Conservation (phyloP, 2,329 filamentous ascomycete species). For the Trichoderma pleuroti region DNA sequence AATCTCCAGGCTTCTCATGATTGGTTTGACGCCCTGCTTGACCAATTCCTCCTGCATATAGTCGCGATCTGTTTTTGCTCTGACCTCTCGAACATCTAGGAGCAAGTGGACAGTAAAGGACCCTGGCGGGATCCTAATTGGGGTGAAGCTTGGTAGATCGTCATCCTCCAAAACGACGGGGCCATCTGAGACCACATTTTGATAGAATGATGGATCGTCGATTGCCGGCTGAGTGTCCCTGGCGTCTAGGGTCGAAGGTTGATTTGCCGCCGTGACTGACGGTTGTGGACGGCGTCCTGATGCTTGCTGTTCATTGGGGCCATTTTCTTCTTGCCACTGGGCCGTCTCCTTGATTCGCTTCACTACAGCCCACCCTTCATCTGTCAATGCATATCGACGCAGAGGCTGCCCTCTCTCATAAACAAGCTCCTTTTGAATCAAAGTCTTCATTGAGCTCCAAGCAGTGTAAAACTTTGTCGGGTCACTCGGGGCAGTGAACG, state of each 20-base stretch:
- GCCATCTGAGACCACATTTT: conserved; percentile 41
- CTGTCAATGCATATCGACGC: conserved; percentile 66
- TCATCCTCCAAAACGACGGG: conserved; percentile 29
- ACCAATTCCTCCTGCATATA: conserved; percentile 71
- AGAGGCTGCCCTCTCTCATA: conserved; percentile 66
- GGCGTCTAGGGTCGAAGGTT: neutral
- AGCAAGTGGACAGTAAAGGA: conserved; percentile 70
- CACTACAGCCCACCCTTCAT: conserved; percentile 74
- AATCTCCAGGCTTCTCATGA: conserved; percentile 66
- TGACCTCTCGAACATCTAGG: conserved; percentile 71
- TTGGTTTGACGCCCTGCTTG: conserved; percentile 61
- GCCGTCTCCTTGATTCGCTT: conserved; percentile 57
- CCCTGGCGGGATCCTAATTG: conserved; percentile 60
- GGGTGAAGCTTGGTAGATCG: conserved; percentile 48
- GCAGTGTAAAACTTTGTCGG: conserved; percentile 71
- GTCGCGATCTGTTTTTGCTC: conserved; percentile 68
- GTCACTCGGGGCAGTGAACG: conserved; percentile 65
- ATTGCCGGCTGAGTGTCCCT: neutral
- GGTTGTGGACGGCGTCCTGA: neutral
- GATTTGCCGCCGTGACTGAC: neutral
- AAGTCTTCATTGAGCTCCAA: conserved; percentile 78
- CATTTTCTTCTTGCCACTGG: conserved; percentile 32
- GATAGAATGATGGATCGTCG: conserved; percentile 27
- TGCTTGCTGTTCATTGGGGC: conserved; percentile 13
- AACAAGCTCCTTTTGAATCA: conserved; percentile 69